These are phyloP conservation scores for Botrytis squamosa DNA, from an alignment of 2,329 filamentous ascomycete species.

Conservation along the genomic window DNA sequence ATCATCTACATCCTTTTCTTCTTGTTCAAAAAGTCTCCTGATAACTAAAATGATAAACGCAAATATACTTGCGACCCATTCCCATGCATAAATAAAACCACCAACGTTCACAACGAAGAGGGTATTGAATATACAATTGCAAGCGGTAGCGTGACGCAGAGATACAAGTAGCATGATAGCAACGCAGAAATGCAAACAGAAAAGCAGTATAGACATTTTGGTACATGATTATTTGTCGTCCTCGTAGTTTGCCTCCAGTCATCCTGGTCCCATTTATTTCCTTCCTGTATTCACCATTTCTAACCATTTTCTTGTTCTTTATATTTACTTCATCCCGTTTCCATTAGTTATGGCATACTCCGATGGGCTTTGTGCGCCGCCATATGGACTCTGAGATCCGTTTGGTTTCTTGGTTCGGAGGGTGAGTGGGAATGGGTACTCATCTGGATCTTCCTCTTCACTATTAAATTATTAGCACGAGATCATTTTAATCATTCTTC, in stretches of 20 bases:
- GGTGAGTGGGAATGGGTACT: constrained; percentile 70
- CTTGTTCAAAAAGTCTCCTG: neutral
- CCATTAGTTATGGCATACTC: constrained; percentile 36
- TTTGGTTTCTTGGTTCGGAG: constrained; percentile 48
- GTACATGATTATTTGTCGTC: constrained; percentile 27
- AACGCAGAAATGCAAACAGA: constrained; percentile 16
- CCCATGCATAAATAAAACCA: constrained; percentile 16
- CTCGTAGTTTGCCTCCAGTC: neutral
- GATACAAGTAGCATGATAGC: constrained; percentile 5
- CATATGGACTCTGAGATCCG: constrained; percentile 36
- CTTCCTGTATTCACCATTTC: constrained; percentile 9
- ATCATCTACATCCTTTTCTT: neutral
- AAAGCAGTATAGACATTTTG: constrained; percentile 25
- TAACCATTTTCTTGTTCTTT: neutral
- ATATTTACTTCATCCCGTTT: constrained; percentile 24
- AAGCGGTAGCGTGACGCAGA: constrained; percentile 7
- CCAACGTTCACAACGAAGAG: constrained; percentile 13
- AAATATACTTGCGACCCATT: neutral
- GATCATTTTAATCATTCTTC: neutral
- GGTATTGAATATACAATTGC: constrained; percentile 11
- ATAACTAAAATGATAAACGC: neutral
- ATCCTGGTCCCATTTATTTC: constrained; percentile 5
- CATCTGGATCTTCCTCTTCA: constrained; percentile 89
- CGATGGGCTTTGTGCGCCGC: constrained; percentile 37
- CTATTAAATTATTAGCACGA: constrained; percentile 46